These are phyloP conservation scores for Torulaspora pretoriensis DNA, from an alignment of 1,139 yeast species.

Conservation along the genomic window DNA sequence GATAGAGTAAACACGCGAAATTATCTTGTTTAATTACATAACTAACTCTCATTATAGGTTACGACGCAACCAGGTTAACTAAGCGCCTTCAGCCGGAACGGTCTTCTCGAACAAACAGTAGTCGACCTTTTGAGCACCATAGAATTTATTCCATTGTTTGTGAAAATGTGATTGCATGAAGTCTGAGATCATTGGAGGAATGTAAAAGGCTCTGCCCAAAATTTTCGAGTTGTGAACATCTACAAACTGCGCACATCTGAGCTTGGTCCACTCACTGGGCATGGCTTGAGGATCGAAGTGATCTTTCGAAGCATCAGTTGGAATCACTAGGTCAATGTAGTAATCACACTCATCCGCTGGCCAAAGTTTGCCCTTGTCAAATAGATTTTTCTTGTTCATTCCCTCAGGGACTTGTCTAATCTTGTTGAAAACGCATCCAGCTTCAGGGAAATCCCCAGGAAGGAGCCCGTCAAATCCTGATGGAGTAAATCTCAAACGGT, in stretches of 20 bases:
- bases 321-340: conserved; percentile 48
- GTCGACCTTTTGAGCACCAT: conserved; percentile 25
- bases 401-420: conserved; percentile 48
- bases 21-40: conserved; percentile 1
- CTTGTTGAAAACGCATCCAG: conserved; percentile 27
- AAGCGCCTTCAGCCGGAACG: conserved; percentile 1
- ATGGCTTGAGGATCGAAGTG: conserved; percentile 27
- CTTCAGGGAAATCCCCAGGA: conserved; percentile 79
- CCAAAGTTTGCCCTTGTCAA: conserved; percentile 50
- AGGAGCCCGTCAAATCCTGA: conserved; percentile 83
- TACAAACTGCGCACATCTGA: conserved; percentile 38
- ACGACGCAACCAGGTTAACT: not conserved
- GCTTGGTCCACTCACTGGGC: conserved; percentile 34
- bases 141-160: conserved; percentile 20
- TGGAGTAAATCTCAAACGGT: conserved; percentile 60
- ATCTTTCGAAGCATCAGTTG: conserved; percentile 22
- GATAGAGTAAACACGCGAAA: conserved; percentile 1
- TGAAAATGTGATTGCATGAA: conserved; percentile 15
- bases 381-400: conserved; percentile 70
- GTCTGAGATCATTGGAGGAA: conserved; percentile 34
- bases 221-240: conserved; percentile 39
- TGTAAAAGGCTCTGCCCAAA: conserved; percentile 40
- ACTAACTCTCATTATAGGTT: conserved; percentile 4
- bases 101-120: conserved; percentile 32
- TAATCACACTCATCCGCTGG: conserved; percentile 50